Conservation (phyloP, 2,329 filamentous ascomycete species). For the Pseudogymnoascus sp. region DNA sequence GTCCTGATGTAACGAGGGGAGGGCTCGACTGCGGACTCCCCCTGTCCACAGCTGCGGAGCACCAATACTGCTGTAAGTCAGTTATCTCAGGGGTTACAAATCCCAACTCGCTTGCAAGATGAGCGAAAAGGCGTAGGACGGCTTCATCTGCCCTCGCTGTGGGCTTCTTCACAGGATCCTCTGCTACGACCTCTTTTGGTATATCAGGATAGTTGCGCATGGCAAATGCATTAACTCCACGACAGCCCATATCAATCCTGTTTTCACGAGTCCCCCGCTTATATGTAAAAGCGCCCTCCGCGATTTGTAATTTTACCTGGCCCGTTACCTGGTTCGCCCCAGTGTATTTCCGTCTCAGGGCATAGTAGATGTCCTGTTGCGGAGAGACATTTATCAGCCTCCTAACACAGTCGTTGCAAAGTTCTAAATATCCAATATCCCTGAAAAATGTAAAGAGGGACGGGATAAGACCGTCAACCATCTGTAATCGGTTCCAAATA, state of each 20-base stretch:
- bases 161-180: background rate
- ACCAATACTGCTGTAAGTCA: constrained; percentile 12
- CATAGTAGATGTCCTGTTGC: background rate
- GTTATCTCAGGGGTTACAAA: constrained; percentile 5
- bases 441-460: too few species aligned
- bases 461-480: too few species aligned
- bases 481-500: too few species aligned
- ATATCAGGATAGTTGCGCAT: constrained; percentile 12
- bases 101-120: constrained; percentile 11
- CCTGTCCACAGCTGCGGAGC: background rate
- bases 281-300: constrained; percentile 7
- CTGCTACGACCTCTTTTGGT: background rate
- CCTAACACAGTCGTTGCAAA: background rate
- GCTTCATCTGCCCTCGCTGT: constrained; percentile 8
- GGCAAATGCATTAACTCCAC: constrained; percentile 10
- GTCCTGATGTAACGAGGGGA: constrained; percentile 14
- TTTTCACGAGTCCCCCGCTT: background rate
- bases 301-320: background rate
- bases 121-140: constrained; percentile 5
- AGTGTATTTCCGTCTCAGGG: background rate
- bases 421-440: too few species aligned
- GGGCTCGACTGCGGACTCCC: background rate
- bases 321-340: background rate
- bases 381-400: constrained; percentile 8
- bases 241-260: constrained; percentile 1